Evolutionary conservation across 208 protist species (phyloP), one percentile per base, ranked within the genome.

Genomic region (Wallacemonas sp.): DNA sequence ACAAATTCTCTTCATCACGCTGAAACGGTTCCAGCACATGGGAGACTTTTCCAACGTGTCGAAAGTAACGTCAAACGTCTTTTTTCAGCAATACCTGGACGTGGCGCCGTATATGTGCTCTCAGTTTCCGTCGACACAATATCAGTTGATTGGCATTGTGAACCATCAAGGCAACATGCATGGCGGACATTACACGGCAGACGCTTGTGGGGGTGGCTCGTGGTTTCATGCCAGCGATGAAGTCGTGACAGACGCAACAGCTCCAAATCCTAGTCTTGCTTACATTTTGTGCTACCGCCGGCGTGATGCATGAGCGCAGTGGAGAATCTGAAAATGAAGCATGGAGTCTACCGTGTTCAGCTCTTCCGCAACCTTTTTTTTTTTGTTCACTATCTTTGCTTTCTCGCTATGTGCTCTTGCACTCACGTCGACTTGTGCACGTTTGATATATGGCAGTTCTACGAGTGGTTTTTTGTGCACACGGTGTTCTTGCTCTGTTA

Each of bases 181-280:
- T 58, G 95, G 95, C 4, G 95, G 95, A 17, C 95, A 98, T 63
- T 98, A 98, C 57, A 98, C 95, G 16, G 77, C 90, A 9, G 79
- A 93, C 58, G 81, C 66, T 47, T 30, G 78, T 47, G 78, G 76
- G 17, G 26, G 95, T 80, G 73, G 74, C 43, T 60, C 72, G n/a
- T 98, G 94, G 92, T 83, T 71, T 65, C 76, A 88, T 61, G 91
- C 86, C 55, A 95, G 89, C 62, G 94, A 98, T 67, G 85, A 92
- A 55, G 52, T 49, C 16, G 80, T 94, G n/a, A 68, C 27, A 19
- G 26, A 64, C 21, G 72, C 71, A 8, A 65, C 65, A 0, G 9
- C 26, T 26, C 80, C 88, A 5, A 68, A 91, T 66, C 81, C 83
- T 71, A 26, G 61, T 9, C 70, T 78, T 14, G 88, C 81, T 12